Evolutionary conservation across 1,139 yeast genomes (phyloP).

Genomic region (Kodamaea sp.): DNA sequence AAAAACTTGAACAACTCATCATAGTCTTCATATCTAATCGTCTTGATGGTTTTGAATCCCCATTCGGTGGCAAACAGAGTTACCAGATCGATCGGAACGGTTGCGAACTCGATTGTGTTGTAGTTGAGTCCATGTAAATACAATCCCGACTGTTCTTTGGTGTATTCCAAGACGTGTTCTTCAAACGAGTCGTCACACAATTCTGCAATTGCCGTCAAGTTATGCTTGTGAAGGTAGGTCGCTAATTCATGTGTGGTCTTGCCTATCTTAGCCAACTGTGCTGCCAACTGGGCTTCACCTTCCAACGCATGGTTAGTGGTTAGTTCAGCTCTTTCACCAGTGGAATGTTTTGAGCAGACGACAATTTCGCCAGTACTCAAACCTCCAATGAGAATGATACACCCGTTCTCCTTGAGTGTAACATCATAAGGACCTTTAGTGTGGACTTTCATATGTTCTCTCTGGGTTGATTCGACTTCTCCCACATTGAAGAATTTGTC

Average conservation of each 20-base stretch:
- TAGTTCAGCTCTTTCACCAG: constrained; percentile 63
- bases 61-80: constrained; percentile 60
- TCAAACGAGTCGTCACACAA: constrained; percentile 91
- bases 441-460: constrained; percentile 42
- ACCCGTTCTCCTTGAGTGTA: constrained; percentile 90
- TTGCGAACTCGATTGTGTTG: constrained; percentile 63
- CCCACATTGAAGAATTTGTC: constrained; percentile 88
- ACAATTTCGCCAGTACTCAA: constrained; percentile 69
- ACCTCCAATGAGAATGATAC: constrained; percentile 83
- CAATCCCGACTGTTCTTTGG: constrained; percentile 68
- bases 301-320: constrained; percentile 72
- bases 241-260: constrained; percentile 56
- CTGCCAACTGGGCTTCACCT: constrained; percentile 61
- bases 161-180: constrained; percentile 86
- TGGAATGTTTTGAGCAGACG: constrained; percentile 87
- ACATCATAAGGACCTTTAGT: constrained; percentile 80
- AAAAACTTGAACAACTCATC: constrained; percentile 51
- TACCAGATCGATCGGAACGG: constrained; percentile 65
- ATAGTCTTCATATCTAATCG: constrained; percentile 38
- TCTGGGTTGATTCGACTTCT: constrained; percentile 59
- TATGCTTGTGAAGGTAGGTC: constrained; percentile 44
- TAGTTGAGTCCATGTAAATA: constrained; percentile 86
- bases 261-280: constrained; percentile 48
- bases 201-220: constrained; percentile 88
- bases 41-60: constrained; percentile 68